Evolutionary conservation across 306 rosid species (phyloP).

Genomic region (Cicer chorassanicum): DNA sequence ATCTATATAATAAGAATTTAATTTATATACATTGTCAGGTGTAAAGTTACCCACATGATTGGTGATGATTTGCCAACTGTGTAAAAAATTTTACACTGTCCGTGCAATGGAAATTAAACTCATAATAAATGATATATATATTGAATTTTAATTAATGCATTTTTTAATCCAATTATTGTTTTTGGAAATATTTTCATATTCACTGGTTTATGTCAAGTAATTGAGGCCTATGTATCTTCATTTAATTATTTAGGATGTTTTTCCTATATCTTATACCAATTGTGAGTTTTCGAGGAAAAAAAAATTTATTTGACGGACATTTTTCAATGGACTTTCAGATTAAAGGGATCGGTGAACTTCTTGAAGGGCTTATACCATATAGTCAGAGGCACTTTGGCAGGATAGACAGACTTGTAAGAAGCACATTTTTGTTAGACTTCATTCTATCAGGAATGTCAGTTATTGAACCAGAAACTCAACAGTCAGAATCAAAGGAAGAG

Average conservation of each 20-base stretch:
- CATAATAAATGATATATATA: too few species aligned
- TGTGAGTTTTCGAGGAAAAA: not conserved
- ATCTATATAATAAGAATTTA: not conserved
- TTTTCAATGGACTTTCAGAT: slow-evolving; percentile 58
- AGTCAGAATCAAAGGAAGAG: slow-evolving; percentile 37
- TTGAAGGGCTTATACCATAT: slow-evolving; percentile 83
- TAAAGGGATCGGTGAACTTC: slow-evolving; percentile 76
- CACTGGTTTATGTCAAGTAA: not conserved
- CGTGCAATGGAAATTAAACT: too few species aligned
- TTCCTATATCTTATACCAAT: not conserved
- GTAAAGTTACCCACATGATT: too few species aligned
- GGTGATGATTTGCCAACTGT: too few species aligned
- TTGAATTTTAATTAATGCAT: not conserved
- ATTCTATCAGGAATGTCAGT: slow-evolving; percentile 86
- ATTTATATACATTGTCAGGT: too few species aligned
- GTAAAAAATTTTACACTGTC: too few species aligned
- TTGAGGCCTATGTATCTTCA: slow-evolving; percentile 4
- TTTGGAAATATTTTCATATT: slow-evolving; percentile 9
- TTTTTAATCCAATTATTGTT: not conserved
- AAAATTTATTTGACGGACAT: not conserved
- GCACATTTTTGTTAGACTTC: slow-evolving; percentile 76
- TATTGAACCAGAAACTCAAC: slow-evolving; percentile 70
- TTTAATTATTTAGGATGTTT: slow-evolving; percentile 7
- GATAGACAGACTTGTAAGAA: slow-evolving; percentile 87
- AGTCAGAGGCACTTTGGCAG: slow-evolving; percentile 88